Evolutionary conservation across 1,284 basidiomycete genomes (phyloP).

Genomic region (Apiotrichum gamsii): DNA sequence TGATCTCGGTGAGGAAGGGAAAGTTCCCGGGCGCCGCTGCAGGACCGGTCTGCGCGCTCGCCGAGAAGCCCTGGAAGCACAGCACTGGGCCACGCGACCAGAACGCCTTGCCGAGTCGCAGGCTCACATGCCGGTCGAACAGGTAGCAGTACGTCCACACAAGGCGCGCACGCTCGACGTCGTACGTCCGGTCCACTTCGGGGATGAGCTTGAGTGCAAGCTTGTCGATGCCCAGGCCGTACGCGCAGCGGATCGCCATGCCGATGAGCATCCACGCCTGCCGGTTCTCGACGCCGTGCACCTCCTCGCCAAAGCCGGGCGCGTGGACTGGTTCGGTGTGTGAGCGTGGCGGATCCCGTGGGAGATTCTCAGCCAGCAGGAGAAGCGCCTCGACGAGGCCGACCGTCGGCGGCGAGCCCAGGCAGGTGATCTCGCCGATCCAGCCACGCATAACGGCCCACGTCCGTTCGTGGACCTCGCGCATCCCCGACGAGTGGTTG

Average conservation of each 20-base stretch:
- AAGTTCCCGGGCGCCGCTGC: slow-evolving; percentile 42
- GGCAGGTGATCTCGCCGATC: slow-evolving; percentile 39
- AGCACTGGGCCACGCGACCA: slow-evolving; percentile 46
- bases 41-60: slow-evolving; percentile 43
- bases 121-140: slow-evolving; percentile 44
- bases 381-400: slow-evolving; percentile 45
- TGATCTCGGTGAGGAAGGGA: slow-evolving; percentile 36
- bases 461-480: slow-evolving; percentile 37
- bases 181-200: slow-evolving; percentile 33
- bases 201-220: slow-evolving; percentile 32
- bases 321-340: slow-evolving; percentile 24
- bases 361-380: slow-evolving; percentile 44
- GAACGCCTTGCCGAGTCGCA: slow-evolving; percentile 46
- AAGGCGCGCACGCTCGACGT: slow-evolving; percentile 40
- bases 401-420: slow-evolving; percentile 40
- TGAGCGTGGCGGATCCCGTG: slow-evolving; percentile 30
- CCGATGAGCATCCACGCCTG: slow-evolving; percentile 47
- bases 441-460: slow-evolving; percentile 45
- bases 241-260: slow-evolving; percentile 40
- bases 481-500: slow-evolving; percentile 29
- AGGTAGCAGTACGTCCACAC: slow-evolving; percentile 48
- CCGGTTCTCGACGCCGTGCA: slow-evolving; percentile 41
- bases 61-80: slow-evolving; percentile 45
- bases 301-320: slow-evolving; percentile 32
- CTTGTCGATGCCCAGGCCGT: slow-evolving; percentile 44